Percentiles rank a stretch among this genome's conserved stretches.
Conservation (phyloP, 257 asterid species). For the Agastache rugosa region DNA sequence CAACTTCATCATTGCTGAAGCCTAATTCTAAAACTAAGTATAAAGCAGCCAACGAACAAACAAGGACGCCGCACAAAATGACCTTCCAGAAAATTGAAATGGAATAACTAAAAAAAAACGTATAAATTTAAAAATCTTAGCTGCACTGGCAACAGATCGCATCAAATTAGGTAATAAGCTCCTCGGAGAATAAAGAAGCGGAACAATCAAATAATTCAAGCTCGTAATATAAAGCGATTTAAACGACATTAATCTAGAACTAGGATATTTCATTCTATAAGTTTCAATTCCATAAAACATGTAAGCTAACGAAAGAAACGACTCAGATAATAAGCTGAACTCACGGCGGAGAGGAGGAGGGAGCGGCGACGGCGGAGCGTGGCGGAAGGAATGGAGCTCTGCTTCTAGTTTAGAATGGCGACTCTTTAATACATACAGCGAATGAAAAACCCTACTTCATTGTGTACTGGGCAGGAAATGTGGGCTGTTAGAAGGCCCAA, state of each 20-base stretch:
- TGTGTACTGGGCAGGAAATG: conserved; percentile 17
- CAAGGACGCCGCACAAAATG: not conserved
- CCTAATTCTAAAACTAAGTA: not conserved
- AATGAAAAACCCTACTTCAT: conserved; percentile 32
- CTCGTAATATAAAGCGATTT: not conserved
- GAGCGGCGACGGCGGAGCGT: conserved; percentile 2
- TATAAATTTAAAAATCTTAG: not conserved
- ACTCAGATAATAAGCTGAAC: not conserved
- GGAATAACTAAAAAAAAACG: not conserved
- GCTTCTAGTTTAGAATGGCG: not conserved
- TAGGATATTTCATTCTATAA: not conserved
- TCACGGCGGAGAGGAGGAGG: conserved; percentile 20
- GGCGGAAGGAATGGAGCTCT: not conserved
- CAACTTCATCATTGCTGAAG: not conserved
- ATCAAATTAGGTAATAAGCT: not conserved
- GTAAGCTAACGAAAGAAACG: not conserved
- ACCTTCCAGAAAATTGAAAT: not conserved
- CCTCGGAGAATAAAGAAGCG: not conserved
- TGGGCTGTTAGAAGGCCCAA: conserved; percentile 6
- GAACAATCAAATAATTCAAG: not conserved
- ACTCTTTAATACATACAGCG: not conserved
- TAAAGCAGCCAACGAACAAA: not conserved
- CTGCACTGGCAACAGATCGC: not conserved
- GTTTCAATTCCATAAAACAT: not conserved
- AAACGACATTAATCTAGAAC: not conserved